Conservation (phyloP, 2,329 filamentous ascomycete genomes). For the Magnaporthiopsis rhizophila region DNA sequence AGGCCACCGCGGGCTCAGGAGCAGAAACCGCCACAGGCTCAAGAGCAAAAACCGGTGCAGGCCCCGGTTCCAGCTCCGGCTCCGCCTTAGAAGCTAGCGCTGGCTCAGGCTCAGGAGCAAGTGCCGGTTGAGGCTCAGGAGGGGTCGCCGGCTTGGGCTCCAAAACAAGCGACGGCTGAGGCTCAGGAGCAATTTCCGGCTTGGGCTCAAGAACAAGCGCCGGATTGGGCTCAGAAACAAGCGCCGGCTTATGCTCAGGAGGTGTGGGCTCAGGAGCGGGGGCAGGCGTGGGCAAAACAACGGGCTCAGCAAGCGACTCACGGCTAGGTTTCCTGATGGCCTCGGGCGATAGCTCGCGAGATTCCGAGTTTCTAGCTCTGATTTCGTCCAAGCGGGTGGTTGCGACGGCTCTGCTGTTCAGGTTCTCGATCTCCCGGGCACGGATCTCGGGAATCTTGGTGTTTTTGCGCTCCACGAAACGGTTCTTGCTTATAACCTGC, state of each 20-base stretch:
- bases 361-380: conserved; percentile 37
- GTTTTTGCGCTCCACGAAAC: conserved; percentile 22
- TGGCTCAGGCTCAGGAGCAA: neutral
- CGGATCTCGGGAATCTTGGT: conserved; percentile 42
- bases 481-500: conserved; percentile 1
- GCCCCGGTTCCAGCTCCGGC: neutral
- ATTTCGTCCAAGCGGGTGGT: conserved; percentile 44
- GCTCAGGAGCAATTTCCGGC: neutral
- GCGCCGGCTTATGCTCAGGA: neutral
- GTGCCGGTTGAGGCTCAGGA: neutral
- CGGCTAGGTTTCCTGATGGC: conserved; percentile 21
- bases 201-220: neutral
- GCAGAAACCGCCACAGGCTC: neutral
- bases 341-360: conserved; percentile 33
- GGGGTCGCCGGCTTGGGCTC: neutral
- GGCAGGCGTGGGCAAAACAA: conserved; percentile 9
- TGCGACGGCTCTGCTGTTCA: conserved; percentile 40
- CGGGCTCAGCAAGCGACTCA: conserved; percentile 16
- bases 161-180: too few species aligned
- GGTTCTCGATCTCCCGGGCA: conserved; percentile 30
- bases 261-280: conserved; percentile 8
- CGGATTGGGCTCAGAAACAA: neutral
- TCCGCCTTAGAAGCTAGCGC: too few species aligned
- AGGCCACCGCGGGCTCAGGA: neutral
- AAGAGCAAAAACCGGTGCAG: neutral